Percentiles rank a stretch among this genome's conserved stretches.
Evolutionary conservation across 192 early-diverging fungal genomes (phyloP).

Genomic region (Coemansia sp.): DNA sequence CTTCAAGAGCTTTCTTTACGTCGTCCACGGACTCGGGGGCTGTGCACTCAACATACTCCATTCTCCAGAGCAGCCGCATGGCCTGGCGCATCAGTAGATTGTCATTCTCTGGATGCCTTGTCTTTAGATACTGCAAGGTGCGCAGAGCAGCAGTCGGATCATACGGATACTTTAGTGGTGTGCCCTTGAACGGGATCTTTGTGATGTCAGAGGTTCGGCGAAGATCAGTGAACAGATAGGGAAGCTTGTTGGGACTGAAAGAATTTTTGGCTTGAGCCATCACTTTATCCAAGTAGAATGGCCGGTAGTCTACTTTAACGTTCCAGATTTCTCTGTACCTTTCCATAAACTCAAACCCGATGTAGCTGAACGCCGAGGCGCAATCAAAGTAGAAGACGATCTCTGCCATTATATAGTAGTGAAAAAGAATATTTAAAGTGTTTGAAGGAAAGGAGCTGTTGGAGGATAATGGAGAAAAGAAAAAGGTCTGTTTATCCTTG

Average conservation of each 20-base stretch:
- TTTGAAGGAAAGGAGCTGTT: background rate
- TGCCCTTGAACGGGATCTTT: constrained; percentile 40
- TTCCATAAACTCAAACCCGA: constrained; percentile 54
- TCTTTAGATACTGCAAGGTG: constrained; percentile 42
- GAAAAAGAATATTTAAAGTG: background rate
- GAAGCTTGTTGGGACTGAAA: constrained; percentile 40
- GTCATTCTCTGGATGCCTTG: constrained; percentile 11
- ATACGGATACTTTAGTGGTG: constrained; percentile 36
- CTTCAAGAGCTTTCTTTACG: constrained; percentile 32
- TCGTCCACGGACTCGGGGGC: constrained; percentile 22
- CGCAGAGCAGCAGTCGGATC: constrained; percentile 25
- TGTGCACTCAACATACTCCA: constrained; percentile 32
- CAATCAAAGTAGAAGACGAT: constrained; percentile 50
- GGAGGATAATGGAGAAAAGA: background rate
- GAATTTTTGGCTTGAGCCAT: constrained; percentile 37
- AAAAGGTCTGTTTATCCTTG: background rate
- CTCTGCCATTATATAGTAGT: background rate
- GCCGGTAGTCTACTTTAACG: constrained; percentile 43
- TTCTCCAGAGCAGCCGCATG: constrained; percentile 39
- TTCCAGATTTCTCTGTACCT: constrained; percentile 37
- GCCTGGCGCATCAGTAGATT: constrained; percentile 15
- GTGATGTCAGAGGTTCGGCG: constrained; percentile 36
- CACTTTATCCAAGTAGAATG: constrained; percentile 26
- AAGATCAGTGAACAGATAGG: constrained; percentile 32
- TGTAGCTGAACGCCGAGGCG: constrained; percentile 44